These are phyloP conservation scores for Exophiala aquamarina DNA, from an alignment of 2,329 filamentous ascomycete genomes.

Conservation along the genomic window DNA sequence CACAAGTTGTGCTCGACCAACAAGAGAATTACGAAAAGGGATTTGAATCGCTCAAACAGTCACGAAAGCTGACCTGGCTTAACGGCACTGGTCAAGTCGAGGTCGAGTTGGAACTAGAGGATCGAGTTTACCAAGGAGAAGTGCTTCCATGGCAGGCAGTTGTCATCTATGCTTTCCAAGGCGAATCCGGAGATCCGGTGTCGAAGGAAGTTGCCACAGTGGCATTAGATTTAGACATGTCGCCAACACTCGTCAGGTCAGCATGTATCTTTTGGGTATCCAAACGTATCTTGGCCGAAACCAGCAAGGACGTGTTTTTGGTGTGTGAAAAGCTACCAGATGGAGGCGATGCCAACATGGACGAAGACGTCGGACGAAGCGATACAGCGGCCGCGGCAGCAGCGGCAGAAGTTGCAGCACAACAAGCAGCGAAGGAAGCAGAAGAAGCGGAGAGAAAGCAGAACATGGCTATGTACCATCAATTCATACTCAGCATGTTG, in stretches of 20 bases:
- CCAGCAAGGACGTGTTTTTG: conserved; percentile 50
- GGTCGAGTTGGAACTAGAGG: conserved; percentile 78
- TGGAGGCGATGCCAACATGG: conserved; percentile 25
- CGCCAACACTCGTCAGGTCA: conserved; percentile 55
- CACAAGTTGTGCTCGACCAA: conserved; percentile 49
- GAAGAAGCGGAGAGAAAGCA: conserved; percentile 63
- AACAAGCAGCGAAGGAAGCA: conserved; percentile 44
- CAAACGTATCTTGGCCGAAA: conserved; percentile 52
- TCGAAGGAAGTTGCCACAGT: conserved; percentile 46
- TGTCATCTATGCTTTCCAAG: conserved; percentile 80
- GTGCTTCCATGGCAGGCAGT: conserved; percentile 82
- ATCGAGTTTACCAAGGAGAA: conserved; percentile 69
- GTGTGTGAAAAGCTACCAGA: conserved; percentile 56
- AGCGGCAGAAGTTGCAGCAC: conserved; percentile 42
- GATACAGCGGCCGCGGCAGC: conserved; percentile 21
- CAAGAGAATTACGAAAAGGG: conserved; percentile 71
- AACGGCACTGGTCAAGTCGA: conserved; percentile 76
- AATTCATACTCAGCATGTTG: conserved; percentile 92
- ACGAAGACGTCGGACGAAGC: conserved; percentile 21
- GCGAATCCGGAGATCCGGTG: conserved; percentile 38
- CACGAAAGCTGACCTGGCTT: conserved; percentile 85
- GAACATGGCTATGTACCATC: conserved; percentile 75
- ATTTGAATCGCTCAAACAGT: conserved; percentile 78
- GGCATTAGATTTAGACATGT: conserved; percentile 53
- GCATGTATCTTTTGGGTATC: conserved; percentile 64